A percentile compares a stretch with the other conserved stretches of the same genome.
phyloP scores from a whole-genome alignment of 2,329 filamentous ascomycete species.

The Epichloe brachyelytri region DNA sequence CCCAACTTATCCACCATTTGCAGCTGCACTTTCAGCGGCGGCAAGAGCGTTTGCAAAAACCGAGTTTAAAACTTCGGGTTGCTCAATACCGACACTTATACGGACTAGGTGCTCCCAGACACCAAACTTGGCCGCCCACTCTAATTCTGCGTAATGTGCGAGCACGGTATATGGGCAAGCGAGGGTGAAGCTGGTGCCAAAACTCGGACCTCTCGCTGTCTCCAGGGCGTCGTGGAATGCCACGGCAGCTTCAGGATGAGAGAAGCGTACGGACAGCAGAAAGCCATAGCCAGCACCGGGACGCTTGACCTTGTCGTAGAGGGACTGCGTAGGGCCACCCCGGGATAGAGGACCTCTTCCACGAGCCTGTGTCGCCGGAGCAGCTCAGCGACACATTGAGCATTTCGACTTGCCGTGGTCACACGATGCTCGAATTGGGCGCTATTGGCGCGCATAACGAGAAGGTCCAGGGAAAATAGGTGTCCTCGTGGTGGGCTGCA shows the following conservation, averaged over 20 bases:
- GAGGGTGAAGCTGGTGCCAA: constrained; percentile 33
- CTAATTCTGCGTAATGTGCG: constrained; percentile 14
- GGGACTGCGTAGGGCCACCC: constrained; percentile 16
- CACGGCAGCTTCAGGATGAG: constrained; percentile 16
- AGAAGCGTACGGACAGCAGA: constrained; percentile 33
- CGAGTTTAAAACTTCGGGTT: neutral
- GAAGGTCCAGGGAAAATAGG: neutral
- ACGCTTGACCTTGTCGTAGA: constrained; percentile 23
- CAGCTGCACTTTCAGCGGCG: neutral
- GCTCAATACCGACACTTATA: constrained; percentile 7
- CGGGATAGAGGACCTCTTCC: constrained; percentile 25
- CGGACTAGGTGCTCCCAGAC: constrained; percentile 5
- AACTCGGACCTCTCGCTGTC: constrained; percentile 31
- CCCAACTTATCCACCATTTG: no score
- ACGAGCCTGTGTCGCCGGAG: constrained; percentile 26
- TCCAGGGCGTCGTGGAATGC: constrained; percentile 32
- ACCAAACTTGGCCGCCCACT: constrained; percentile 18
- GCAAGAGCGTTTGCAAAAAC: neutral
- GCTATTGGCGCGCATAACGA: neutral
- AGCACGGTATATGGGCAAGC: constrained; percentile 19
- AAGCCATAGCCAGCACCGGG: constrained; percentile 32
- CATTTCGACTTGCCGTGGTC: neutral
- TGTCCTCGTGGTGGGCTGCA: constrained; percentile 11
- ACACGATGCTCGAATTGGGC: neutral
- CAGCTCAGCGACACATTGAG: neutral